Evolutionary conservation across 768 basidiomycete genomes (phyloP), one percentile per base, ranked within the genome.

Genomic region (Antrodiella citrinella): DNA sequence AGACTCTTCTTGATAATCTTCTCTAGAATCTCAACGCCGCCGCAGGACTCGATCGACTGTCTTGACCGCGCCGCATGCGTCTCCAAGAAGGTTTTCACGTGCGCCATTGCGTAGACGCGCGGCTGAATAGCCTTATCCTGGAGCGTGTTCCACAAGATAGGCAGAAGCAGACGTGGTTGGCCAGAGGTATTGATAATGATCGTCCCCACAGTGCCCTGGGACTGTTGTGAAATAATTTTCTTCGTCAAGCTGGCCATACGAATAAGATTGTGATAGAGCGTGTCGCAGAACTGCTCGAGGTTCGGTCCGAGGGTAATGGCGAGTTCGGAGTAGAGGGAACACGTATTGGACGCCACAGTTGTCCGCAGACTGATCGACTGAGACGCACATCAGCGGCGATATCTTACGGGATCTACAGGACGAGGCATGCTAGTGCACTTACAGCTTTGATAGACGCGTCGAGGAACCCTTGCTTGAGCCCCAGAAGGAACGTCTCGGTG

Each of bases 191-290:
- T 67, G 1, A 72, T 72, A 18, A 98, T 78, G 51, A 97, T 71
- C n/a, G 73, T 67, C 1, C 75, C 73, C 7, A 90, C 76, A 1
- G 81, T 73, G 2, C 75, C 71, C 63, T 97, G 96, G 0, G 94
- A 89, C 52, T 85, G 85, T 50, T 91, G 84, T 3, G 87, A 91
- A 20, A 82, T 78, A 44, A 97, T 82, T 65, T 94, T 95, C 69
- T 99, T 99, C 25, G 94, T 97, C 49, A 89, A 82, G 5, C 82
- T 83, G 23, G 88, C 81, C 88, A 98, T 86, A 54, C 82, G 83
- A 39, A 94, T 72, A 11, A 94, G 76, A 59, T 85, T 78, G n/a
- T 77, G 76, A 51, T 91, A 72, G 2, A 96, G 61, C 1, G 73
- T 64, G 45, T 98, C 96, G 61, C 84, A 84, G 59, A 86, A 80